phyloP scores from a whole-genome alignment of 192 early-diverging fungal genomes.

The Backusella westeae region DNA sequence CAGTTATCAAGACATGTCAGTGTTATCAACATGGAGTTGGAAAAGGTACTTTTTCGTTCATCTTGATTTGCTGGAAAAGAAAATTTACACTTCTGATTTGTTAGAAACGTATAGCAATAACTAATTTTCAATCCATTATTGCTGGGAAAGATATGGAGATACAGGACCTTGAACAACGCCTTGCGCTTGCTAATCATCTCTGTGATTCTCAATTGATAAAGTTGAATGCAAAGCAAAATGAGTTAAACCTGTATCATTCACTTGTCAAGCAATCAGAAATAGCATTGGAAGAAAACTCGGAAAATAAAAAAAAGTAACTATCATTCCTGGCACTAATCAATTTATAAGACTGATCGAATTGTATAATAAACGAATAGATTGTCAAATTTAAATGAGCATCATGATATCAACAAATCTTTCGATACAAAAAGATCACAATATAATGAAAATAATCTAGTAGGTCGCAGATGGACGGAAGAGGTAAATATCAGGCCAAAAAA shows the following conservation, averaged over 20 bases:
- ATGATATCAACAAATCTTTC: not conserved
- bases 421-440: not conserved
- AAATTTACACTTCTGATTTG: not conserved
- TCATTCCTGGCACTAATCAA: constrained; percentile 1
- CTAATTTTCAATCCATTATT: constrained; percentile 11
- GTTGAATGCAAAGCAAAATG: not conserved
- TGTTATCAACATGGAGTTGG: not conserved
- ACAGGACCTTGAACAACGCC: constrained; percentile 11
- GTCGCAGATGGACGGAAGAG: constrained; percentile 21
- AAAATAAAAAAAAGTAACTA: constrained; percentile 4
- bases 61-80: not conserved
- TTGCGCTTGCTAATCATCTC: not conserved
- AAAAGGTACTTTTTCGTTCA: not conserved
- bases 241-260: not conserved
- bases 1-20: not conserved
- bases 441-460: not conserved
- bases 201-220: constrained; percentile 4
- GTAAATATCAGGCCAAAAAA: constrained; percentile 10
- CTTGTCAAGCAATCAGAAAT: constrained; percentile 4
- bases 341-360: not conserved
- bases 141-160: constrained; percentile 25
- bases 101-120: constrained; percentile 13
- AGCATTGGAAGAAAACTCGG: not conserved
- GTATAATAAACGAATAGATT: not conserved
- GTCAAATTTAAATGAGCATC: not conserved